Percentiles rank a stretch among this genome's conserved stretches.
Conservation (phyloP, 768 basidiomycete genomes). For the Arthromyces matolae region DNA sequence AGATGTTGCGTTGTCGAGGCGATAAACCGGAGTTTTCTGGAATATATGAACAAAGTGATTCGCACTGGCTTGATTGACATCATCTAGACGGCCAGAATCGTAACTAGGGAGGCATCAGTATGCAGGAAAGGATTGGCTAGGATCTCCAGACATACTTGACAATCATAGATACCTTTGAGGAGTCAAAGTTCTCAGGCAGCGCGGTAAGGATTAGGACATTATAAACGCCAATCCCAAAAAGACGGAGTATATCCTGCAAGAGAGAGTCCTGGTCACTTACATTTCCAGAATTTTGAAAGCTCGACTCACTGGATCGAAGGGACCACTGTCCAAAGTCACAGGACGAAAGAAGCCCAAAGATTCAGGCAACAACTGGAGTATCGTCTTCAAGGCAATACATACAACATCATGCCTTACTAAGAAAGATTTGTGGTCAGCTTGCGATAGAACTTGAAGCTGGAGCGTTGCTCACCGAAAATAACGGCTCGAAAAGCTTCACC, state of each 20-base stretch:
- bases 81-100: neutral
- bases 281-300: neutral
- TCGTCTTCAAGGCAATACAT: conserved; percentile 56
- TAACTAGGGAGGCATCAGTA: conserved; percentile 3
- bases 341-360: conserved; percentile 54
- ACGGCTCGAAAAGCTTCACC: conserved; percentile 63
- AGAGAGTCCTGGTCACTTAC: neutral
- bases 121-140: neutral
- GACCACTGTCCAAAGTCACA: conserved; percentile 36
- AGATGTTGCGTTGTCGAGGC: too few species aligned
- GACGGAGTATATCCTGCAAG: conserved; percentile 41
- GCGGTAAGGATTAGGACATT: conserved; percentile 66
- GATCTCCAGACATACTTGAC: conserved; percentile 46
- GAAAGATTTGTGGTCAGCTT: too few species aligned
- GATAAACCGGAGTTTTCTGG: neutral
- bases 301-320: conserved; percentile 14
- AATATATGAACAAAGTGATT: conserved; percentile 6
- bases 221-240: conserved; percentile 50
- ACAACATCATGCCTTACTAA: conserved; percentile 52
- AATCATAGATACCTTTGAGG: conserved; percentile 54
- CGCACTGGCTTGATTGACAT: neutral
- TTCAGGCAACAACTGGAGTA: conserved; percentile 53
- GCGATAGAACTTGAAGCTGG: too few species aligned
- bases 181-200: conserved; percentile 54
- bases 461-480: conserved; percentile 48